A percentile compares a stretch with the other conserved stretches of the same genome.
phyloP scores from a whole-genome alignment of 192 early-diverging fungal species.

The Phycomyces blakesleeanus region DNA sequence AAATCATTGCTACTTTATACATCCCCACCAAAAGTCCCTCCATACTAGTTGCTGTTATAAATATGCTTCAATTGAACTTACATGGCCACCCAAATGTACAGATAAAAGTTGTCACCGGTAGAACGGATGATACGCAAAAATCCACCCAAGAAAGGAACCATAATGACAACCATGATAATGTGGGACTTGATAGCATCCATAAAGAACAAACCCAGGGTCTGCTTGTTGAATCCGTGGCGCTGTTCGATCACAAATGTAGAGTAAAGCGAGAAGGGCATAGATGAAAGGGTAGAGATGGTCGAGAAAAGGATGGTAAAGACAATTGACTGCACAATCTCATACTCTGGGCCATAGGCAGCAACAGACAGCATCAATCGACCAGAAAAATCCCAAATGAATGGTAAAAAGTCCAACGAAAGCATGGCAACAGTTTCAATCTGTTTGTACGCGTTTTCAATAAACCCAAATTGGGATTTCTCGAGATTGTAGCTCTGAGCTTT shows the following conservation, averaged over 20 bases:
- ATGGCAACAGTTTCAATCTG: constrained; percentile 66
- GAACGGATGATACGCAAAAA: constrained; percentile 81
- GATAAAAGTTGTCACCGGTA: constrained; percentile 80
- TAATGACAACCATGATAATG: constrained; percentile 65
- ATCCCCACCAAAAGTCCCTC: background rate
- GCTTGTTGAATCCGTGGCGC: constrained; percentile 95
- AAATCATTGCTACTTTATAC: background rate
- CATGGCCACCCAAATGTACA: constrained; percentile 92
- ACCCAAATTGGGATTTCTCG: constrained; percentile 78
- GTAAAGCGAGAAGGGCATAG: constrained; percentile 81
- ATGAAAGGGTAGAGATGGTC: constrained; percentile 57
- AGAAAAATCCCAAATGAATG: constrained; percentile 66
- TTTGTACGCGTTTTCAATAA: constrained; percentile 59
- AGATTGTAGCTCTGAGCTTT: constrained; percentile 83
- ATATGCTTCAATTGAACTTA: constrained; percentile 38
- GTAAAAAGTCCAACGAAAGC: constrained; percentile 67
- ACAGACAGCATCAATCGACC: constrained; percentile 48
- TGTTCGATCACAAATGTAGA: constrained; percentile 94
- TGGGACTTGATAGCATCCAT: constrained; percentile 75
- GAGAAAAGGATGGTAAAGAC: constrained; percentile 65
- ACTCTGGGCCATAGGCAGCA: constrained; percentile 56
- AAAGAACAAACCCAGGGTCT: constrained; percentile 74
- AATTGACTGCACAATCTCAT: constrained; percentile 84
- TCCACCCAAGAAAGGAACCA: constrained; percentile 72
- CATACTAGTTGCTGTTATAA: no score